Base-by-base conservation (phyloP, 805 yeast species). In the Cyberlindnera subsufficiens region DNA sequence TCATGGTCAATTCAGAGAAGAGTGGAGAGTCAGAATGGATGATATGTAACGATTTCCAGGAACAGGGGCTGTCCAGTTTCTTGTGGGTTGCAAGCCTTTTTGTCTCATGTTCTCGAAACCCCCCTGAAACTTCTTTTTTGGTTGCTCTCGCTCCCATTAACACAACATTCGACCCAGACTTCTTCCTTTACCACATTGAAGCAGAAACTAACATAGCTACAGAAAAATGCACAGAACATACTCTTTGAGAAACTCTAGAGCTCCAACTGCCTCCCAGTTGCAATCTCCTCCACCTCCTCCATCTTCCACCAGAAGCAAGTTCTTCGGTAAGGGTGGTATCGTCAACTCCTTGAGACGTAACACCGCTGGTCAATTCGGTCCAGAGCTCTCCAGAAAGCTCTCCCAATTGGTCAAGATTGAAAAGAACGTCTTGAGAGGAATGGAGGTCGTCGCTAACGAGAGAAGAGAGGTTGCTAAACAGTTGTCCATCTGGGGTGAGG, bases 201-300 rank as follows among this genome's bases (percentile, higher is more conserved):
- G 10, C 27, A 22, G 6, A 35, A 25, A 37, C 43, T 35, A 35
- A 25, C 40, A 67, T 15, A 18, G 15, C 35, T 5, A 17, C 3
- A 32, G 35, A 15, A 33, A 25, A 52, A 93, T 93, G 99, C 97
- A 91, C 77, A 86, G 97, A 82, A 91, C 99, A 39, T 93, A 93
- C 71, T 91, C 99, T 30, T 76, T 91, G 69, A 89, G 99, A 79
- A 82, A 89, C 58, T 67, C 83, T 43, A 86, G 96, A 69, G 98
- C 97, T 32, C 99, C 99, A 49, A 90, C 99, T 44, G 98, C 98
- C 47, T 79, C 96, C 53, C 96, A 91, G 70, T 69, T 91, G 68
- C 90, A 84, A 65, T 77, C 86, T 39, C 97, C 98, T 30, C 91
- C 95, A 43, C 98, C 98, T 38, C 98, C 97, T 52, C 82, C 96